Percentiles rank a stretch among this genome's conserved stretches.
phyloP scores from a whole-genome alignment of 495 filamentous ascomycete species.

The Penicillium nucicola region DNA sequence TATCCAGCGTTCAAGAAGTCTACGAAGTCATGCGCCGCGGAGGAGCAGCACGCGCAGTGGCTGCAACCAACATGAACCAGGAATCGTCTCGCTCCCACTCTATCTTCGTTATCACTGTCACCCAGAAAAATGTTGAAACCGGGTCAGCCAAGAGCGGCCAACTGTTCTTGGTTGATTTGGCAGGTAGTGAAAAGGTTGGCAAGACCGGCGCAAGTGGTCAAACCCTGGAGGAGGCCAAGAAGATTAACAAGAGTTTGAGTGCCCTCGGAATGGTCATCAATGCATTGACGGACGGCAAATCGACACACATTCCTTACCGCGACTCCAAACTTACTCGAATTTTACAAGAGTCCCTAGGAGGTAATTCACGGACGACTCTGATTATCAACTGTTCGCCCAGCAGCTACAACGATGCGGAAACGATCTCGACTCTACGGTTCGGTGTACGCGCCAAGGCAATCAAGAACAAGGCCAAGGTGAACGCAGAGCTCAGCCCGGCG shows the following conservation, averaged over 20 bases:
- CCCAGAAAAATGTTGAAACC: slow-evolving; percentile 96
- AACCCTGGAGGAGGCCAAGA: slow-evolving; percentile 97
- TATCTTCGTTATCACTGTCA: slow-evolving; percentile 95
- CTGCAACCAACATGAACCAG: slow-evolving; percentile 99
- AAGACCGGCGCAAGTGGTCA: slow-evolving; percentile 98
- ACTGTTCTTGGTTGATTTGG: slow-evolving; percentile 95
- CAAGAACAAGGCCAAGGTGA: slow-evolving; percentile 99
- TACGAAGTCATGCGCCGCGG: slow-evolving; percentile 96
- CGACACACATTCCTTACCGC: slow-evolving; percentile 93
- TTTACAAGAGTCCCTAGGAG: slow-evolving; percentile 91
- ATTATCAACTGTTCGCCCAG: slow-evolving; percentile 99
- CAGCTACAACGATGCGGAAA: slow-evolving; percentile 97
- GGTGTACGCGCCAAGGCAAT: slow-evolving; percentile 97
- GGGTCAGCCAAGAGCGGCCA: slow-evolving; percentile 95
- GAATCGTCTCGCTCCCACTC: slow-evolving; percentile 98
- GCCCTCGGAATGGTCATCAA: slow-evolving; percentile 99
- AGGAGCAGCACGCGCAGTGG: slow-evolving; percentile 83
- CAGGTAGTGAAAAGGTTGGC: slow-evolving; percentile 96
- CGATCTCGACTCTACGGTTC: slow-evolving; percentile 87
- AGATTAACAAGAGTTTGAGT: slow-evolving; percentile 99
- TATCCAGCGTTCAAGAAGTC: slow-evolving; percentile 91
- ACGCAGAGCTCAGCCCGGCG: slow-evolving; percentile 90
- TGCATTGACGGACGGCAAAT: slow-evolving; percentile 94
- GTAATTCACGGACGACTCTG: slow-evolving; percentile 93
- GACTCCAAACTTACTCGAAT: slow-evolving; percentile 98